These are phyloP conservation scores for Cytospora piceicola DNA, from an alignment of 2,329 filamentous ascomycete genomes.

Conservation along the genomic window DNA sequence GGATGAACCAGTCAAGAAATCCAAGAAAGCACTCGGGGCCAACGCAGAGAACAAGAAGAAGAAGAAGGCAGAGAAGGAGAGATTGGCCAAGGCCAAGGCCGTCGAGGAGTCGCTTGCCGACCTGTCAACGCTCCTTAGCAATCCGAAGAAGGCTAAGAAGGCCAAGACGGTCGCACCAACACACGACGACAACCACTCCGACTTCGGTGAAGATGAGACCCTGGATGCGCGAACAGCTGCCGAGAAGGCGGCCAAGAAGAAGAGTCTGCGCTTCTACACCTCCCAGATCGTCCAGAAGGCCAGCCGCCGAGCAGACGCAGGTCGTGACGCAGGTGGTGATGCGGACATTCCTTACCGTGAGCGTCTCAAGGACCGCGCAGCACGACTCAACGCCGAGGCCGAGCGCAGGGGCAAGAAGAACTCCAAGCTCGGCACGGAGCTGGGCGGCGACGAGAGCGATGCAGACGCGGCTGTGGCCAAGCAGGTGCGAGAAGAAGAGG, in stretches of 20 bases:
- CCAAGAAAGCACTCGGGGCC: slow-evolving; percentile 36
- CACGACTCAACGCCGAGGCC: slow-evolving; percentile 84
- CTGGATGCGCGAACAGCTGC: slow-evolving; percentile 79
- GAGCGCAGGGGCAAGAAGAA: slow-evolving; percentile 76
- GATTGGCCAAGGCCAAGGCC: slow-evolving; percentile 52
- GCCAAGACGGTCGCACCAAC: slow-evolving; percentile 36
- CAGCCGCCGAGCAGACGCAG: slow-evolving; percentile 77
- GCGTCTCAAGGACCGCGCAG: slow-evolving; percentile 82
- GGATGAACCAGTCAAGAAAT: slow-evolving; percentile 39
- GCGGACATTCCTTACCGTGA: slow-evolving; percentile 87
- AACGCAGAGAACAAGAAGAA: slow-evolving; percentile 38
- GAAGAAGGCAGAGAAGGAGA: slow-evolving; percentile 44
- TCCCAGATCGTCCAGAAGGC: slow-evolving; percentile 96
- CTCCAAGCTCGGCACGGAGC: slow-evolving; percentile 65
- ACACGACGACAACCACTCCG: slow-evolving; percentile 70
- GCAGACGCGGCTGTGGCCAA: slow-evolving; percentile 66
- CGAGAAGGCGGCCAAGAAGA: slow-evolving; percentile 88
- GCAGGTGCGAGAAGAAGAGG: slow-evolving; percentile 57
- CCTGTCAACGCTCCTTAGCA: slow-evolving; percentile 65
- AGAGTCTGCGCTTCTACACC: slow-evolving; percentile 95
- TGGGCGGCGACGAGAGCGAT: slow-evolving; percentile 67
- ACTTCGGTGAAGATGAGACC: slow-evolving; percentile 88
- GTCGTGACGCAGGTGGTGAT: slow-evolving; percentile 77
- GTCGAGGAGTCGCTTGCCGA: slow-evolving; percentile 73
- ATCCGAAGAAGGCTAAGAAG: slow-evolving; percentile 50